Conservation (phyloP, 1,284 basidiomycete species). For the Farysia itapuensis region DNA sequence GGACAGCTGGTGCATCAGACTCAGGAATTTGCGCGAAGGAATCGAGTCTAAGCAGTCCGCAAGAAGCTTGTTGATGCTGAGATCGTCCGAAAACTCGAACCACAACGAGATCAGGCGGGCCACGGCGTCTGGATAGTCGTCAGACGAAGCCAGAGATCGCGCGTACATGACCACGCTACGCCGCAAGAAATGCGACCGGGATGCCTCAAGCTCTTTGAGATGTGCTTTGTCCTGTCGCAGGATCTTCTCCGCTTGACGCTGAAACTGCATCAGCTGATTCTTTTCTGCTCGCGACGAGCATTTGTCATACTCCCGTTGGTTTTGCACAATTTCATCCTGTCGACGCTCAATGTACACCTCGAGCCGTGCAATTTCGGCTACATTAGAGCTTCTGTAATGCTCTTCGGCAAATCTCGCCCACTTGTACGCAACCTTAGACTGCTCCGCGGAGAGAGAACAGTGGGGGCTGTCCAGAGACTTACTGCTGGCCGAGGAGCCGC, state of each 20-base stretch:
- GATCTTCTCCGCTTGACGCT: constrained; percentile 35
- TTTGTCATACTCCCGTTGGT: constrained; percentile 62
- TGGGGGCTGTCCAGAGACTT: too few species aligned
- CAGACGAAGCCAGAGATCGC: constrained; percentile 70
- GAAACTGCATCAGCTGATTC: constrained; percentile 17
- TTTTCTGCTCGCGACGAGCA: constrained; percentile 11
- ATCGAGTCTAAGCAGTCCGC: constrained; percentile 66
- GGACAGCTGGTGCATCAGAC: constrained; percentile 86
- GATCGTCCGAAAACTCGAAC: constrained; percentile 78
- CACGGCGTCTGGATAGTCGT: constrained; percentile 72
- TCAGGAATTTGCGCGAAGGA: constrained; percentile 86
- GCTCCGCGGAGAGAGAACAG: too few species aligned
- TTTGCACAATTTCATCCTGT: constrained; percentile 68
- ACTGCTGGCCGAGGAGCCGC: constrained; percentile 4
- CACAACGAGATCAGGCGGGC: constrained; percentile 86
- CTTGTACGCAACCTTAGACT: constrained; percentile 74
- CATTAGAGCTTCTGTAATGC: constrained; percentile 74
- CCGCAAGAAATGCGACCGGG: constrained; percentile 67
- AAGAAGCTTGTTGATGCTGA: constrained; percentile 66
- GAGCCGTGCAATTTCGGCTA: constrained; percentile 73
- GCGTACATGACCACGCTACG: constrained; percentile 83
- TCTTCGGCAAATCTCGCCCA: constrained; percentile 86
- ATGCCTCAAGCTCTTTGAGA: constrained; percentile 22
- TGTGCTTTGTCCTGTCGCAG: constrained; percentile 31
- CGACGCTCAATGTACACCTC: constrained; percentile 74